A percentile compares a stretch with the other conserved stretches of the same genome.
phyloP scores from a whole-genome alignment of 306 rosid species.

The Trifolium dubium region DNA sequence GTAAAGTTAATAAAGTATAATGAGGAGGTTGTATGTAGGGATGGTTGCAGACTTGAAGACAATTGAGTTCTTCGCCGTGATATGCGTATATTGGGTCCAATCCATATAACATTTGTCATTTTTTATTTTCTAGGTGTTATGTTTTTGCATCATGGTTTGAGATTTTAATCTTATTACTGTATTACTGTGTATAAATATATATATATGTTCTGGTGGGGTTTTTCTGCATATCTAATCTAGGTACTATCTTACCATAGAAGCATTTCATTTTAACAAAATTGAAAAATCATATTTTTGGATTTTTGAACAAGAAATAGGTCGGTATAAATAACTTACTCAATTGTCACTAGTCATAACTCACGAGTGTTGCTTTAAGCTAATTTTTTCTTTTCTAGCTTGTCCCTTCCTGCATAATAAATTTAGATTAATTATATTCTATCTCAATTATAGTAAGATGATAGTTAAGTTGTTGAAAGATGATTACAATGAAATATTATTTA shows the following conservation, averaged over 20 bases:
- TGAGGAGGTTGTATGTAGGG: constrained; percentile 28
- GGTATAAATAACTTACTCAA: background rate
- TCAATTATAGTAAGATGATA: constrained; percentile 20
- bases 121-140: background rate
- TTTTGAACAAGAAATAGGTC: background rate
- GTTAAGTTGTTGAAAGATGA: constrained; percentile 10
- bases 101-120: constrained; percentile 27
- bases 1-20: constrained; percentile 13
- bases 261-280: background rate
- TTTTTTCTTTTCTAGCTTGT: background rate
- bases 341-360: background rate
- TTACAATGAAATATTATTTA: background rate
- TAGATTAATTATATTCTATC: background rate
- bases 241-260: background rate
- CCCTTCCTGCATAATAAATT: background rate
- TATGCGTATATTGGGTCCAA: constrained; percentile 9
- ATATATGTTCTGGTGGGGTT: background rate
- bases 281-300: background rate
- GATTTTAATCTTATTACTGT: background rate
- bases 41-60: constrained; percentile 16
- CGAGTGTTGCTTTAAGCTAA: background rate
- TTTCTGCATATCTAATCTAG: background rate
- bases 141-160: background rate
- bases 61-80: constrained; percentile 13
- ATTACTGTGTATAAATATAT: background rate